Evolutionary conservation across 371 early-diverging fungal genomes (phyloP).

Genomic region (Apophysomyces variabilis): DNA sequence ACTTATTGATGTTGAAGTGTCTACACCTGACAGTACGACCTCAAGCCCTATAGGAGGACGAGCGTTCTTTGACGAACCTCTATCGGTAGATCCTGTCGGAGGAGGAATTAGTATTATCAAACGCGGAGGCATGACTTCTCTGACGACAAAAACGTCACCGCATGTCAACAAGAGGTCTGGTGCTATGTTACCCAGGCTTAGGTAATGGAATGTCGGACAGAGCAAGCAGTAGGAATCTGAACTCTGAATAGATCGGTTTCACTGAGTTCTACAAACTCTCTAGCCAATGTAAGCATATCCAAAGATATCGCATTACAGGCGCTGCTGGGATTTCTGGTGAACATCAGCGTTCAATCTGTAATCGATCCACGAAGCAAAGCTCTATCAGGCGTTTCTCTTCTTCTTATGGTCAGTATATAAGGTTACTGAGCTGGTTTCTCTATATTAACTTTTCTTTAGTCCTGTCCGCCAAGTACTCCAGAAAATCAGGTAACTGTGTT

Average conservation of each 20-base stretch:
- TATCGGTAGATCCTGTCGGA: conserved; percentile 13
- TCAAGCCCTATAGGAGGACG: conserved; percentile 12
- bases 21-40: not conserved
- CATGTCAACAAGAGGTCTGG: conserved; percentile 40
- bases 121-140: conserved; percentile 46
- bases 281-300: conserved; percentile 14
- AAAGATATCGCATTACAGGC: conserved; percentile 43
- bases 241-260: not conserved
- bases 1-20: not conserved
- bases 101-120: conserved; percentile 37
- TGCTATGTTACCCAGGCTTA: conserved; percentile 31
- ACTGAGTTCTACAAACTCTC: conserved; percentile 17
- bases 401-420: conserved; percentile 50
- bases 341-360: conserved; percentile 61
- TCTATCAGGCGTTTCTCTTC: conserved; percentile 45
- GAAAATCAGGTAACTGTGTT: conserved; percentile 35
- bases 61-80: conserved; percentile 21
- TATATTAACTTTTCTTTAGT: conserved; percentile 13
- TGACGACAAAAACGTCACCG: conserved; percentile 55
- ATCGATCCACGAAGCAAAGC: conserved; percentile 51
- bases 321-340: conserved; percentile 58
- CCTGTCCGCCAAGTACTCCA: conserved; percentile 43
- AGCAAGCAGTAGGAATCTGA: not conserved
- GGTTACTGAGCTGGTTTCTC: not conserved
- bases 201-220: conserved; percentile 14